Conservation (phyloP, 306 rosid genomes). For the Dalbergia cochinchinensis region DNA sequence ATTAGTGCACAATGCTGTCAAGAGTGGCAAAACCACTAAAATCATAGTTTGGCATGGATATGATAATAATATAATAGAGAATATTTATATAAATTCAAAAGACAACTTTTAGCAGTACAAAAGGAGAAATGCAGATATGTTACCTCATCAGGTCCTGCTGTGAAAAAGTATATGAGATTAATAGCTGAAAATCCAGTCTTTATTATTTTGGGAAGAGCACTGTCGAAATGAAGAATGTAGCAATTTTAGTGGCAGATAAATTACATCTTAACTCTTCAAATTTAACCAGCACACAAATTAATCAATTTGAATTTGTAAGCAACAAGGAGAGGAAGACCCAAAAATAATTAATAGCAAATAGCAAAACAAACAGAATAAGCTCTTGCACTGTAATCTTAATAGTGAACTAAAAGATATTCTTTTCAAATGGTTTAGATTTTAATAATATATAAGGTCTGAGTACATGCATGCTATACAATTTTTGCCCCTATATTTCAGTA, state of each 20-base stretch:
- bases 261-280: slow-evolving; percentile 31
- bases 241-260: slow-evolving; percentile 38
- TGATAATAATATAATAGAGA: too few relatives aligned
- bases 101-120: slow-evolving; percentile 6
- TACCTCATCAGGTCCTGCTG: slow-evolving; percentile 99
- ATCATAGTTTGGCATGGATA: too few relatives aligned
- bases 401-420: not conserved
- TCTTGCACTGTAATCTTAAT: slow-evolving; percentile 6
- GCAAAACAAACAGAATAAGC: slow-evolving; percentile 20
- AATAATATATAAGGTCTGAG: too few relatives aligned
- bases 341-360: slow-evolving; percentile 6
- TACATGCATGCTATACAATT: not conserved
- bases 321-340: not conserved
- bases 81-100: not conserved
- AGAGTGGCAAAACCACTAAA: too few relatives aligned
- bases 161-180: slow-evolving; percentile 99
- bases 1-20: not conserved
- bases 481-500: not conserved
- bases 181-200: slow-evolving; percentile 96
- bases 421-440: not conserved
- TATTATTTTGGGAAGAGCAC: slow-evolving; percentile 93
- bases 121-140: slow-evolving; percentile 9
- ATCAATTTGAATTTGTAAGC: not conserved
- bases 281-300: not conserved
- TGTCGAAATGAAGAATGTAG: slow-evolving; percentile 53